phyloP scores from a whole-genome alignment of 495 filamentous ascomycete species.

The Neurospora sp. region DNA sequence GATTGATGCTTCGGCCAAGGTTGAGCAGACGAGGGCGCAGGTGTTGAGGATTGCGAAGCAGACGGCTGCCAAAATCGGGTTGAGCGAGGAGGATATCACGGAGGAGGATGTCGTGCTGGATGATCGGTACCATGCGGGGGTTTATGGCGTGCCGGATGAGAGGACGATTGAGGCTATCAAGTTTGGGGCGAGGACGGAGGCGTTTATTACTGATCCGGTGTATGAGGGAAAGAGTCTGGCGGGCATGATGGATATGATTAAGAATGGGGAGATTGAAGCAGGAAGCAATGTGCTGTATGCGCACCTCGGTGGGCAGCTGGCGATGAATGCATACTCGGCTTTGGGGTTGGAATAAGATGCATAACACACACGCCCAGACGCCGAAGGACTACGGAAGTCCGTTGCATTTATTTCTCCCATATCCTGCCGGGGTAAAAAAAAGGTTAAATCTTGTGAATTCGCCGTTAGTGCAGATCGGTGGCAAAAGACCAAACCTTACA shows the following conservation, averaged over 20 bases:
- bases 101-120: slow-evolving; percentile 48
- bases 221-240: slow-evolving; percentile 61
- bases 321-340: slow-evolving; percentile 45
- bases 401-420: too few species aligned
- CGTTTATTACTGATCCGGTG: slow-evolving; percentile 57
- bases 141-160: slow-evolving; percentile 49
- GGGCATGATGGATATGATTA: slow-evolving; percentile 55
- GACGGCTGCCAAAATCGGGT: slow-evolving; percentile 47
- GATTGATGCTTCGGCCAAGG: slow-evolving; percentile 53
- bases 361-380: too few species aligned
- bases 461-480: too few species aligned
- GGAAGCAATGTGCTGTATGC: slow-evolving; percentile 53
- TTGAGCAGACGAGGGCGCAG: slow-evolving; percentile 43
- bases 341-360: slow-evolving; percentile 5
- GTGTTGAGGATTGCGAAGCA: slow-evolving; percentile 49
- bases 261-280: slow-evolving; percentile 38
- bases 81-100: slow-evolving; percentile 42
- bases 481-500: too few species aligned
- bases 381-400: too few species aligned
- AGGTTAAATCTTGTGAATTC: too few species aligned
- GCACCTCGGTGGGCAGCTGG: slow-evolving; percentile 54
- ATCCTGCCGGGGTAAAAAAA: too few species aligned
- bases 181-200: slow-evolving; percentile 51
- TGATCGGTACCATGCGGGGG: slow-evolving; percentile 50
- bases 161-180: slow-evolving; percentile 50